phyloP scores from a whole-genome alignment of 495 filamentous ascomycete species.

The Trichoderma reesei region DNA sequence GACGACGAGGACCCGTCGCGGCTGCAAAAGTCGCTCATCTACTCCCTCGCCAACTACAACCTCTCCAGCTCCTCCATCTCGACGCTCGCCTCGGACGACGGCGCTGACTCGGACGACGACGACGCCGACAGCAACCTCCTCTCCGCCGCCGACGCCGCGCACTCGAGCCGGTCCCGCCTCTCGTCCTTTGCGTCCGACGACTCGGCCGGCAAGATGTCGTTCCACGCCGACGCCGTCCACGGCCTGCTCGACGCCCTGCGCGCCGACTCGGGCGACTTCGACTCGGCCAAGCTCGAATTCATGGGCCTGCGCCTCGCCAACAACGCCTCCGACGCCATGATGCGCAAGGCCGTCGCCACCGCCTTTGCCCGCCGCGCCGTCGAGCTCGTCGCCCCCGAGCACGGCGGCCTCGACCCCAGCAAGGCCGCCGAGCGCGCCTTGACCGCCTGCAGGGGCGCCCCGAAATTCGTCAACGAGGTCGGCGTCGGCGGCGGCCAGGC shows the following conservation, averaged over 20 bases:
- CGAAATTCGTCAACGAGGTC: constrained; percentile 43
- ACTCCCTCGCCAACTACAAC: constrained; percentile 56
- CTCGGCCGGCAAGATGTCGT: constrained; percentile 34
- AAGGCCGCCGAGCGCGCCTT: constrained; percentile 57
- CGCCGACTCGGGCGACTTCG: constrained; percentile 55
- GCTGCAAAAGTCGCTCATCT: constrained; percentile 46
- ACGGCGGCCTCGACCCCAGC: constrained; percentile 39
- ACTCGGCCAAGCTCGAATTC: constrained; percentile 81
- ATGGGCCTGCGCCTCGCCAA: constrained; percentile 78
- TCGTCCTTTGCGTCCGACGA: constrained; percentile 45
- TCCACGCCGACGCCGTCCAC: constrained; percentile 78
- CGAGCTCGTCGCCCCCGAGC: constrained; percentile 54
- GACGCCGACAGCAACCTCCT: constrained; percentile 9
- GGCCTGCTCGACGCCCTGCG: constrained; percentile 74
- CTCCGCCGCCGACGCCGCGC: constrained; percentile 16
- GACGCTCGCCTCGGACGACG: constrained; percentile 31
- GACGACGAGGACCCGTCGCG: constrained; percentile 28
- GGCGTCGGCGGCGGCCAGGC: constrained; percentile 39
- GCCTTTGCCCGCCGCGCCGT: constrained; percentile 76
- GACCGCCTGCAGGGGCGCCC: constrained; percentile 33
- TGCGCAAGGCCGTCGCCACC: constrained; percentile 74
- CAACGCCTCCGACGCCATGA: constrained; percentile 79
- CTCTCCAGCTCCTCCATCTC: constrained; percentile 74
- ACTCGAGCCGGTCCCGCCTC: constrained; percentile 30
- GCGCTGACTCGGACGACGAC: constrained; percentile 18